Evolutionary conservation across 2,329 filamentous ascomycete genomes (phyloP), one percentile per base, ranked within the genome.

Genomic region (Trichoderma aggressivum): DNA sequence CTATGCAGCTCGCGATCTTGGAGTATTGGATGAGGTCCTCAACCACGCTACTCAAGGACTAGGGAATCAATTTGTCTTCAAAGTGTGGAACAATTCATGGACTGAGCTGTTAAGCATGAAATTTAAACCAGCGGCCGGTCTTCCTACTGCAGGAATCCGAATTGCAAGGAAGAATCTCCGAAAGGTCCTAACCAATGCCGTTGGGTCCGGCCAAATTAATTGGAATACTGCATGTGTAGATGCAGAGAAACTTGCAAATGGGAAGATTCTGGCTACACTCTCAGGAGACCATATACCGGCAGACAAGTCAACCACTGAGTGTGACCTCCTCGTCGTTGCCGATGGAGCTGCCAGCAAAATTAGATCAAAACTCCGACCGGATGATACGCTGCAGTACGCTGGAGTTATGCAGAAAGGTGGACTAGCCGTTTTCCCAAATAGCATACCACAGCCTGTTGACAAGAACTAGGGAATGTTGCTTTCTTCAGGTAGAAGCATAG

Each of bases 331-430:
- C 10, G 76, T 86, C 32, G 83, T 80, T 1, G 83, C 84, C 0
- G 84, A 86, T 72, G 85, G 84, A 0, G 79, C 82, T 0, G 78
- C 75, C 18, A 85, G 82, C 72, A 83, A 80, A 71, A 75, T 85
- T 3, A 76, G 85, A 34, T 74, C 75, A 14, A 72, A 53, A 6
- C 72, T 86, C 4, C 77, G 83, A 30, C 83, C 83, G 6, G 72
- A 79, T 6, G 82, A 85, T 64, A 75, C 64, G 1, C 77, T 85
- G 2, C 63, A 80, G 16, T 85, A 81, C 74, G 76, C 80, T 2
- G 83, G 84, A 0, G 80, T 80, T 1, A 77, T 83, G 7, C 76
- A 81, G 30, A 77, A 83, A 43, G 79, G 77, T 1, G 84, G 82
- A 0, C 77, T 79, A 5, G 77, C 84, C 2, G 75, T 73, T 21